Evolutionary conservation across 2,329 filamentous ascomycete species (phyloP).

Genomic region (Eurotiales sp.): DNA sequence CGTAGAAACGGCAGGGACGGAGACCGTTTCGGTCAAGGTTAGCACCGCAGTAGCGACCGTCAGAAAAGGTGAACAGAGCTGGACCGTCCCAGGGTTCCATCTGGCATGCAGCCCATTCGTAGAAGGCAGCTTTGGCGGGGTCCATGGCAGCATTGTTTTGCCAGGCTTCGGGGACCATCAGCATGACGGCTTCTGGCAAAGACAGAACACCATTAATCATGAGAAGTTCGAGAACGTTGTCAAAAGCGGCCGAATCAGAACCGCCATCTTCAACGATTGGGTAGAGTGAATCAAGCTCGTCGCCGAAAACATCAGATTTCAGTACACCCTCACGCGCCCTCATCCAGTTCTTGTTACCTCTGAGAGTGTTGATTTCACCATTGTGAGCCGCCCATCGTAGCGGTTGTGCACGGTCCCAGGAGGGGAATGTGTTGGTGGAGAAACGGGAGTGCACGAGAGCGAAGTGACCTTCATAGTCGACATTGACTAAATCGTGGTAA

Average conservation of each 20-base stretch:
- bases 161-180: constrained; percentile 98
- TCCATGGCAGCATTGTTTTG: constrained; percentile 91
- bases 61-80: constrained; percentile 93
- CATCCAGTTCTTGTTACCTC: constrained; percentile 99
- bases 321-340: constrained; percentile 91
- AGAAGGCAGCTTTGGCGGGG: constrained; percentile 92
- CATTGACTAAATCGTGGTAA: constrained; percentile 93
- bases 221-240: constrained; percentile 90
- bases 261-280: constrained; percentile 95
- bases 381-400: constrained; percentile 97
- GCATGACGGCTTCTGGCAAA: constrained; percentile 92
- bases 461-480: constrained; percentile 96
- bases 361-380: constrained; percentile 95
- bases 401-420: constrained; percentile 95
- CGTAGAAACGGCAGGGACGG: constrained; percentile 92
- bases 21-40: constrained; percentile 95
- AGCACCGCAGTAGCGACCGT: constrained; percentile 93
- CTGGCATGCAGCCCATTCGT: constrained; percentile 97
- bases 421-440: constrained; percentile 97
- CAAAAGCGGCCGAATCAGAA: constrained; percentile 94
- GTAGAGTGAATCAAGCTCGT: constrained; percentile 85
- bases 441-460: constrained; percentile 95
- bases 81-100: constrained; percentile 99
- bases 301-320: constrained; percentile 86
- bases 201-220: constrained; percentile 95